Percentiles rank a stretch among this genome's conserved stretches.
Evolutionary conservation across 129 eudicot genomes (phyloP).

Genomic region (Arctium minus): DNA sequence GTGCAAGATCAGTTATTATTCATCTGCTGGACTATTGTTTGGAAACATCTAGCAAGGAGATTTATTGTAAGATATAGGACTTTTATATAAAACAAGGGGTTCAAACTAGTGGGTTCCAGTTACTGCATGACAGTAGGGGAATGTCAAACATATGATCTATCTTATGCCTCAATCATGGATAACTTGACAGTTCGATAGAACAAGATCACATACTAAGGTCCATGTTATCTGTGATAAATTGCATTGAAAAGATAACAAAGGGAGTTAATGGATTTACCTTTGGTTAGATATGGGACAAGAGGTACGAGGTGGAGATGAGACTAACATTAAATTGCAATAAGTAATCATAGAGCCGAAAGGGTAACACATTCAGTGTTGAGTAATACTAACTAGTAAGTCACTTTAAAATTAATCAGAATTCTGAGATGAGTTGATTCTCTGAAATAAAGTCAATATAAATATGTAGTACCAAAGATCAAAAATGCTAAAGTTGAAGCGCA

Average conservation of each 20-base stretch:
- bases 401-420: neutral
- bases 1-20: conserved; percentile 2
- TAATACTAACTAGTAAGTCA: neutral
- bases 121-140: neutral
- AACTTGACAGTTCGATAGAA: neutral
- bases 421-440: neutral
- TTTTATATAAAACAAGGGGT: neutral
- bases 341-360: neutral
- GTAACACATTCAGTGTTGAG: neutral
- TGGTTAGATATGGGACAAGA: neutral
- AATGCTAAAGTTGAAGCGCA: neutral
- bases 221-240: conserved; percentile 4
- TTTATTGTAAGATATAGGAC: neutral
- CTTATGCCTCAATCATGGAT: neutral
- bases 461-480: neutral
- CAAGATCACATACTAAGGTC: neutral
- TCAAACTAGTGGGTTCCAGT: neutral
- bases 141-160: neutral
- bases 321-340: neutral
- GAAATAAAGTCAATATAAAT: neutral
- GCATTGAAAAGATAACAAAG: neutral
- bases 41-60: neutral
- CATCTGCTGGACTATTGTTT: neutral
- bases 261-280: neutral
- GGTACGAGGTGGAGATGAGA: neutral